Percentiles rank a stretch among this genome's conserved stretches.
These are phyloP conservation scores for Boletus fagicola DNA, from an alignment of 768 basidiomycete genomes.

Conservation along the genomic window DNA sequence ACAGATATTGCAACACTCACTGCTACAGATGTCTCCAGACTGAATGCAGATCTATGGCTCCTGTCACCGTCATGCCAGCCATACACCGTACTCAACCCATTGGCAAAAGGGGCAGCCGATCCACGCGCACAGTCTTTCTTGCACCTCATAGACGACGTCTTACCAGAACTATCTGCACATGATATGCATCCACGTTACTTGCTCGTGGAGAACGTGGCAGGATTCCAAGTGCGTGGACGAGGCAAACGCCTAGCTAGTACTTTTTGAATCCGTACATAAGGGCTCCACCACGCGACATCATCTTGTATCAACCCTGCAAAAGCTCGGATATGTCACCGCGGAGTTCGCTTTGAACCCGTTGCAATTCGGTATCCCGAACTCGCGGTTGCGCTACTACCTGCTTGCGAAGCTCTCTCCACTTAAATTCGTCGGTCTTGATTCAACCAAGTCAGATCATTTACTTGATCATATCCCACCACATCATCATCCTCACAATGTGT, in stretches of 20 bases:
- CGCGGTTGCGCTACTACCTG: constrained; percentile 76
- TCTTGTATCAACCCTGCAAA: constrained; percentile 50
- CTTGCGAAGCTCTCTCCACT: constrained; percentile 56
- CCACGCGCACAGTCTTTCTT: constrained; percentile 76
- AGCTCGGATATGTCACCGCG: constrained; percentile 52
- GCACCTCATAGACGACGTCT: constrained; percentile 59
- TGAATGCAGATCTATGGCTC: constrained; percentile 67
- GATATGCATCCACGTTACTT: constrained; percentile 54
- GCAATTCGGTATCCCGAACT: constrained; percentile 81
- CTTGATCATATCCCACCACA: constrained; percentile 58
- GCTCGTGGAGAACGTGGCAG: constrained; percentile 79
- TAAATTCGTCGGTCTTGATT: constrained; percentile 33
- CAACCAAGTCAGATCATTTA: constrained; percentile 25
- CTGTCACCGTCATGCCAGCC: constrained; percentile 84
- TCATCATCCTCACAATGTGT: constrained; percentile 22
- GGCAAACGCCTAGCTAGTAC: neutral
- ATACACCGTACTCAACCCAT: constrained; percentile 75
- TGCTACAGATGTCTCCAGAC: constrained; percentile 42
- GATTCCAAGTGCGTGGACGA: constrained; percentile 62
- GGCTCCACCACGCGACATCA: constrained; percentile 59
- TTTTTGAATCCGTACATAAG: constrained; percentile 38
- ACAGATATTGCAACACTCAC: constrained; percentile 62
- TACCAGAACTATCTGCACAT: constrained; percentile 52
- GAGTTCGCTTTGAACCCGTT: constrained; percentile 74
- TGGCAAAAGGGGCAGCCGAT: constrained; percentile 67